Evolutionary conservation across 257 asterid species (phyloP), one percentile per base, ranked within the genome.

Genomic region (Jacaranda copaia): DNA sequence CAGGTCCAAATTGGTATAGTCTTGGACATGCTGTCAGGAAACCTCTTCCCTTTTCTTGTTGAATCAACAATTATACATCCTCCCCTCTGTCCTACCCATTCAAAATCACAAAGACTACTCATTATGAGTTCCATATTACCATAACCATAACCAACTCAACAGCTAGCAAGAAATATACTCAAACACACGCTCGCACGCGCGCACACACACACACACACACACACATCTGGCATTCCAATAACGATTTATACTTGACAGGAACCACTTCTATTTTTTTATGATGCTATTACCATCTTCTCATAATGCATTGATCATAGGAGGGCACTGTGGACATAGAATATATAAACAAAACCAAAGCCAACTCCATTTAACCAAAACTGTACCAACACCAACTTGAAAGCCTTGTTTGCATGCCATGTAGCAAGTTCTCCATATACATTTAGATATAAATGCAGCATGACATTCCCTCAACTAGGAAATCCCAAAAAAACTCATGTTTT

Each of bases 1-100:
- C 99, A 95, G 4, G 97, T 87, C 99, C 99, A 95, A 81, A 95
- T 93, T 5, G 99, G 99, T 76, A 95, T 91, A 18, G 99, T 93
- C 87, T 93, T 95, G n/a, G 98, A 90, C 98, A 95, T 91, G 81
- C 99, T 95, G 80, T 95, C 98, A 6, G 98, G 99, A 85, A 91
- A 95, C 75, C 97, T 82, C 89, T 95, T 95, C 87, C 99, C 99
- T 83, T 87, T 95, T 32, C 98, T 81, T 1, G 99, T 93, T 5
- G 99, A 89, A 86, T 95, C 99, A 77, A 91, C 88, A 72, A 95
- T 90, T 86, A 95, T 86, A 80, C 98, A 91, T 66, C 98, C 99
- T 75, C 98, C 97, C 89, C 81, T 93, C 97, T 93, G 97, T 85
- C 85, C 97, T 87, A 91, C 80, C 89, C 88, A 85, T 60, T 59